Conservation (phyloP, 495 filamentous ascomycete genomes). For the Acidiella bohemica region DNA sequence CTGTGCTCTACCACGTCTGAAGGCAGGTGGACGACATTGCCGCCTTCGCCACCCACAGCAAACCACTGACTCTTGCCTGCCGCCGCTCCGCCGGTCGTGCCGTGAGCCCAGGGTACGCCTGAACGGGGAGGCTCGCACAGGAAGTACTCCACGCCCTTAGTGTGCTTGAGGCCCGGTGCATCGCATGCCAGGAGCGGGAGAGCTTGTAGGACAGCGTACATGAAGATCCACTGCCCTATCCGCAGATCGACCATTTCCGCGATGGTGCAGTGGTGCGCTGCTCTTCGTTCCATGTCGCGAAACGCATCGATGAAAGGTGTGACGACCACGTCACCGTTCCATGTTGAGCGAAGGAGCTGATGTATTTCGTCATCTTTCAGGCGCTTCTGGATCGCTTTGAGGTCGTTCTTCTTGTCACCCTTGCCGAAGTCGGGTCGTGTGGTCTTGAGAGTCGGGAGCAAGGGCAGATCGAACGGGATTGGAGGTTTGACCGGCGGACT, state of each 20-base stretch:
- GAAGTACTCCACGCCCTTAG: conserved; percentile 85
- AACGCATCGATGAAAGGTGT: conserved; percentile 63
- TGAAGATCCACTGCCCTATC: conserved; percentile 83
- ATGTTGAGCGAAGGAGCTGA: conserved; percentile 56
- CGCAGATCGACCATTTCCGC: conserved; percentile 66
- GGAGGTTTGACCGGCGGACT: conserved; percentile 81
- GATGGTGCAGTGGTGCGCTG: conserved; percentile 53
- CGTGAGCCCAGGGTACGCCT: conserved; percentile 72
- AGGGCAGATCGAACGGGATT: conserved; percentile 80
- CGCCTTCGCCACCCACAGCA: conserved; percentile 50
- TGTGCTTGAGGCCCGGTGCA: conserved; percentile 62
- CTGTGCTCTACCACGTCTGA: conserved; percentile 75
- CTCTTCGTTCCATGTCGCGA: conserved; percentile 68
- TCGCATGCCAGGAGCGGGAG: conserved; percentile 84
- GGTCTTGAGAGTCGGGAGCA: conserved; percentile 53
- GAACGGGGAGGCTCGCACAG: conserved; percentile 81
- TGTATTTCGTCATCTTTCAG: conserved; percentile 67
- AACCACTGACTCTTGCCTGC: conserved; percentile 64
- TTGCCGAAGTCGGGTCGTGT: conserved; percentile 47
- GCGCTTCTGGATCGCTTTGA: conserved; percentile 49
- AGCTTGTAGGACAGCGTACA: conserved; percentile 81
- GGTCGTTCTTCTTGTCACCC: conserved; percentile 54
- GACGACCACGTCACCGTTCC: conserved; percentile 56
- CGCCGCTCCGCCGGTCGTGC: conserved; percentile 31
- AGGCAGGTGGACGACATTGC: conserved; percentile 61